Base-by-base conservation (phyloP, 108 stramenopile genomes). In the Conticribra weissflogii region DNA sequence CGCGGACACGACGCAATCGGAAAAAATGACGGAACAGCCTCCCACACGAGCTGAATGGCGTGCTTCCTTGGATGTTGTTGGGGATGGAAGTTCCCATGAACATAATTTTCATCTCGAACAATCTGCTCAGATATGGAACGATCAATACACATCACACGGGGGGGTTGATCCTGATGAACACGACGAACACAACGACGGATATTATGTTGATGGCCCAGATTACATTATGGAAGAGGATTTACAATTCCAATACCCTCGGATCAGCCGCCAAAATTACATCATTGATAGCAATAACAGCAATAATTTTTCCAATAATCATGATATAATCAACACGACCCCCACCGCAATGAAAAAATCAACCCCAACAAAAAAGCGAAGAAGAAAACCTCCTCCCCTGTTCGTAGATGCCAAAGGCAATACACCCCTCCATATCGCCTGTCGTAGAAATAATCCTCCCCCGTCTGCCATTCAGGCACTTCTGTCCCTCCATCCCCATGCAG, bases 361-460 rank as follows among this genome's bases (percentile, higher is more conserved):
- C 5, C 12, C 36, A 41, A 41, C 36, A 41, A 41, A 5, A 41
- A 41, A 5, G n/a, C n/a, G n/a, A n/a, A n/a, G n/a, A n/a, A n/a
- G n/a, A 51, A 17, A 5, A 21, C 50, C 50, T 4, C 19, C 4
- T 18, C 19, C 50, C 4, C 50, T 51, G 18, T 51, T 51, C 50
- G 19, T 51, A 5, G 50, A 51, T 18, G 50, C 50, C 16, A 51
- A 51, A 51, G 50, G 50, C 16, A 51, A 51, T 18, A 51, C 50
- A 9, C 50, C 50, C 50, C 50, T 51, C 50, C 50, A 51, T 18
- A 17, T 51, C 12, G 50, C 50, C 16, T 51, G 50, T 18, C 50
- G 50, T 16, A 8, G 44, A 8, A 51, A 51, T 18, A 5, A 41
- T 12, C 50, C 50, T 19, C 50, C 50, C 50, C 50, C 18, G 17